Percentiles rank a stretch among this genome's conserved stretches.
Evolutionary conservation across 1,284 basidiomycete genomes (phyloP).

Genomic region (Schizophyllum commune): DNA sequence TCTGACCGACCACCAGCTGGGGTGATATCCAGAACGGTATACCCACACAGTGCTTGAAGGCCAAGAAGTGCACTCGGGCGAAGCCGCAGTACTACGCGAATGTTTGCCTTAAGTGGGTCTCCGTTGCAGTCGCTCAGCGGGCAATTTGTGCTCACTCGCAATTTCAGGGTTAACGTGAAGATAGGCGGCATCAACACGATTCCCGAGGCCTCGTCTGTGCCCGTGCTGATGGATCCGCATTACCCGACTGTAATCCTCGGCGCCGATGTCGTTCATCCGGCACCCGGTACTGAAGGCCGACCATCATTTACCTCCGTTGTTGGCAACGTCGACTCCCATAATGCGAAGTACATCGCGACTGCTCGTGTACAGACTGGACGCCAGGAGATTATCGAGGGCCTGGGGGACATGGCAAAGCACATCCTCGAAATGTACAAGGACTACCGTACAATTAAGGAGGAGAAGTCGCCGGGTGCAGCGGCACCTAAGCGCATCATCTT

Average conservation of each 20-base stretch:
- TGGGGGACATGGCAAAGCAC: conserved; percentile 55
- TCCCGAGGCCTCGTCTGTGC: conserved; percentile 31
- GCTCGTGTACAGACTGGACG: conserved; percentile 60
- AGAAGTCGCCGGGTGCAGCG: conserved; percentile 30
- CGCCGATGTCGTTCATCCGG: conserved; percentile 17
- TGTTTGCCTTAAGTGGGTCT: conserved; percentile 41
- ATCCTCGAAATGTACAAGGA: conserved; percentile 46
- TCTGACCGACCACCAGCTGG: conserved; percentile 7
- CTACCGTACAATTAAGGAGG: conserved; percentile 47
- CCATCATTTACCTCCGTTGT: conserved; percentile 75
- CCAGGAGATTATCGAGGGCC: conserved; percentile 67
- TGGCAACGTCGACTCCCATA: conserved; percentile 62
- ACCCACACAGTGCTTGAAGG: conserved; percentile 39
- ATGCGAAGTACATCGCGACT: conserved; percentile 47
- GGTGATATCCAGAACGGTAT: conserved; percentile 29
- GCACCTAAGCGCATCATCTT: conserved; percentile 64
- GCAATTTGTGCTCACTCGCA: neutral
- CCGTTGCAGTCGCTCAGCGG: neutral
- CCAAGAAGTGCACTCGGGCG: conserved; percentile 29
- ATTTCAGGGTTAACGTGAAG: conserved; percentile 36
- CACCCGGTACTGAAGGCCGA: conserved; percentile 48
- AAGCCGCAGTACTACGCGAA: conserved; percentile 44
- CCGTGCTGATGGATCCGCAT: conserved; percentile 31
- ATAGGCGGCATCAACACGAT: conserved; percentile 43
- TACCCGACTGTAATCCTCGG: conserved; percentile 49